Conservation (phyloP, 2,329 filamentous ascomycete genomes). For the Apiospora malaysiana region DNA sequence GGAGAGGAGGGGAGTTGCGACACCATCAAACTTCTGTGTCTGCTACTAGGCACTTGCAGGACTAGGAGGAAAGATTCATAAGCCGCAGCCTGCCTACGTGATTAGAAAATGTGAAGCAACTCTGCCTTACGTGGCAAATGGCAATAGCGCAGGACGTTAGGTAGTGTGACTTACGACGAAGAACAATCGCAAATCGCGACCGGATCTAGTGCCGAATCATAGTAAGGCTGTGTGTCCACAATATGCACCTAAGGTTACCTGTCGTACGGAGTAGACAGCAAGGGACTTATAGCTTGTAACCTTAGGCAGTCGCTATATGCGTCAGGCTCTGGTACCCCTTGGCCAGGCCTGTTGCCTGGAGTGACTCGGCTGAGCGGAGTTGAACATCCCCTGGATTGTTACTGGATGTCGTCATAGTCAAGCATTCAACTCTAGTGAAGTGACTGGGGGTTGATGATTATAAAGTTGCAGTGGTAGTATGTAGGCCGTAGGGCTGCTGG, state of each 20-base stretch:
- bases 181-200: background rate
- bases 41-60: no score
- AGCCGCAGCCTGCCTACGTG: background rate
- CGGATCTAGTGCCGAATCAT: background rate
- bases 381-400: no score
- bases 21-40: background rate
- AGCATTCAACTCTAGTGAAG: no score
- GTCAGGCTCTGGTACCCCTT: background rate
- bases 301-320: background rate
- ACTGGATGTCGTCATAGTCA: no score
- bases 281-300: background rate
- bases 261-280: background rate
- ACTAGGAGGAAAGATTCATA: background rate
- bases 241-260: background rate
- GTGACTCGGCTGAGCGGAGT: background rate
- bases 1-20: background rate
- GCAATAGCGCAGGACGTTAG: background rate
- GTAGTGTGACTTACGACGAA: background rate
- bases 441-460: background rate
- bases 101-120: background rate
- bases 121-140: background rate
- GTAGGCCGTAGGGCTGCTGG: background rate
- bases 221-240: background rate
- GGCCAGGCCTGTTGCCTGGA: background rate
- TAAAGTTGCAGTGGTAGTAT: background rate